Evolutionary conservation across 768 basidiomycete genomes (phyloP).

Genomic region (Royoungia palumana): DNA sequence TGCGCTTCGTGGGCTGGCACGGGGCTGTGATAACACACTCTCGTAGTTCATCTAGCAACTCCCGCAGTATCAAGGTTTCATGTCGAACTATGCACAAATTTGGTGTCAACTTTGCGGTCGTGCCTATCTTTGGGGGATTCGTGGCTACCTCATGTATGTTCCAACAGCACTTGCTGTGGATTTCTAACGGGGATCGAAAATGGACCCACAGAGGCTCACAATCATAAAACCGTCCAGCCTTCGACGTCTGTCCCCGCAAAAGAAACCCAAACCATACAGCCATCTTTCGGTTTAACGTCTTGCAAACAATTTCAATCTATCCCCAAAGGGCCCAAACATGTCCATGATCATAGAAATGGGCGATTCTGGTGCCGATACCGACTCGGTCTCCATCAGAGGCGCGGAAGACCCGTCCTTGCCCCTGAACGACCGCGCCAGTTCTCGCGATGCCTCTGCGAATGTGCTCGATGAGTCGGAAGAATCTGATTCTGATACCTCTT

Average conservation of each 20-base stretch:
- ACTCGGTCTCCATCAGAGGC: neutral
- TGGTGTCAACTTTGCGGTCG: slow-evolving; percentile 21
- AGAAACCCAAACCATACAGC: neutral
- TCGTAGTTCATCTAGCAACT: too few relatives aligned
- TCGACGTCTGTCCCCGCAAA: neutral
- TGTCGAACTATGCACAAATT: slow-evolving; percentile 2
- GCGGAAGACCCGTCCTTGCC: slow-evolving; percentile 12
- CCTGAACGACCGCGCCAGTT: neutral
- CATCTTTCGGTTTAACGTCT: neutral
- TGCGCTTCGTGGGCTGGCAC: too few relatives aligned
- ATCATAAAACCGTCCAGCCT: slow-evolving; percentile 4
- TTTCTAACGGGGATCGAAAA: neutral
- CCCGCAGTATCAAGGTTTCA: too few relatives aligned
- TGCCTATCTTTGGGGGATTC: slow-evolving; percentile 19
- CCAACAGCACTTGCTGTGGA: too few relatives aligned
- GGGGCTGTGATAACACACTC: too few relatives aligned
- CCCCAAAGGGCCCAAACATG: slow-evolving; percentile 12
- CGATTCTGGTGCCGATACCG: slow-evolving; percentile 5
- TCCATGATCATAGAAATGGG: slow-evolving; percentile 15
- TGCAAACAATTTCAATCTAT: neutral
- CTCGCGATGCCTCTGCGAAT: neutral
- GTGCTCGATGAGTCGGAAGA: slow-evolving; percentile 7
- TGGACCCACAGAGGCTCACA: slow-evolving; percentile 16
- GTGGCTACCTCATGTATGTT: slow-evolving; percentile 6
- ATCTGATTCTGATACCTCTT: slow-evolving; percentile 18